Evolutionary conservation across 768 basidiomycete species (phyloP).

Genomic region (Boletus reticuloceps): DNA sequence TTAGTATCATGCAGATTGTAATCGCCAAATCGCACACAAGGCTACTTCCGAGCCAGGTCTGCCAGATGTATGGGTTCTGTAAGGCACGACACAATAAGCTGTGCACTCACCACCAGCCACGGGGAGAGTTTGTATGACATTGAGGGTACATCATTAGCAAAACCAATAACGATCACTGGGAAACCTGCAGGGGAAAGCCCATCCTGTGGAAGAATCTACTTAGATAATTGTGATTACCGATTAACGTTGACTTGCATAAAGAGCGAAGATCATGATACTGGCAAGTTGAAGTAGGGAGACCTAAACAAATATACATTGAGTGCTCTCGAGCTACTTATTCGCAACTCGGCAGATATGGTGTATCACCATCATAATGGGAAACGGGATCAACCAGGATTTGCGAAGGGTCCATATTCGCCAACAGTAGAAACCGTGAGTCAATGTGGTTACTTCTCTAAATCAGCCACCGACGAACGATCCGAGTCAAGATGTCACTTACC

Average conservation of each 20-base stretch:
- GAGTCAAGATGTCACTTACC: no score
- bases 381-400: no score
- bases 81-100: no score
- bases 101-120: slow-evolving; percentile 7
- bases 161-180: no score
- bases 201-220: background rate
- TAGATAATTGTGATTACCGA: background rate
- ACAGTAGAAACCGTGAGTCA: slow-evolving; percentile 7
- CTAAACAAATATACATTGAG: no score
- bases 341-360: background rate
- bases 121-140: background rate
- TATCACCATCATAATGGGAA: no score
- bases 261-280: slow-evolving; percentile 9
- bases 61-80: background rate
- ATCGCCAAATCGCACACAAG: slow-evolving; percentile 19
- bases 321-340: no score
- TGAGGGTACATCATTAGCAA: no score
- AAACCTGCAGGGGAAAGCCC: no score
- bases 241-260: background rate
- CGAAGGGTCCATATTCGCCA: no score
- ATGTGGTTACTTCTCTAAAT: background rate
- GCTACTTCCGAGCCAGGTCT: slow-evolving; percentile 24
- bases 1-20: slow-evolving; percentile 16
- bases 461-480: no score
- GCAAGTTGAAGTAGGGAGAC: background rate